phyloP scores from a whole-genome alignment of 2,329 filamentous ascomycete genomes.

The Aspergillus spinulosporus region DNA sequence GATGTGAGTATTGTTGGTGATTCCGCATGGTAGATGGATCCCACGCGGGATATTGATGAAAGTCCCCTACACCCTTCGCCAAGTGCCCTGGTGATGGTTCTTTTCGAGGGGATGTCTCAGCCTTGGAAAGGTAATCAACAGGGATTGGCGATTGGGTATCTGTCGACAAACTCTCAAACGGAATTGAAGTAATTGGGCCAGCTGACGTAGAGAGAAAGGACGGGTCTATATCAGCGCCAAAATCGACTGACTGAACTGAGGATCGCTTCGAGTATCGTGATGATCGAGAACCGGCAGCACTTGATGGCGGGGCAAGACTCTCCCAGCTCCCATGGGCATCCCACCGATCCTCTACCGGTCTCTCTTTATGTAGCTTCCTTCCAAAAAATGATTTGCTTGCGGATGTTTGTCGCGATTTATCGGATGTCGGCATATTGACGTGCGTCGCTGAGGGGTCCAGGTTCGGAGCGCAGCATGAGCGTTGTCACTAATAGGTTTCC shows the following conservation, averaged over 20 bases:
- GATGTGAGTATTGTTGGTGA: conserved; percentile 55
- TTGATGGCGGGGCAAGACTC: conserved; percentile 62
- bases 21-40: conserved; percentile 55
- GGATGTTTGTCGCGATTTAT: conserved; percentile 80
- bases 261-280: conserved; percentile 73
- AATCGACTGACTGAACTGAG: conserved; percentile 70
- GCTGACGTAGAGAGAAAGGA: conserved; percentile 70
- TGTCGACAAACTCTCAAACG: conserved; percentile 70
- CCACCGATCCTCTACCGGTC: conserved; percentile 63
- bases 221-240: conserved; percentile 57
- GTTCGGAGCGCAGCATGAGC: conserved; percentile 39
- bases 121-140: conserved; percentile 70
- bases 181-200: conserved; percentile 82
- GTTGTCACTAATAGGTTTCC: conserved; percentile 7
- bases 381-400: conserved; percentile 84
- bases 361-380: conserved; percentile 73
- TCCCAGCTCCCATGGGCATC: conserved; percentile 61
- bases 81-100: conserved; percentile 81
- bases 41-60: conserved; percentile 82
- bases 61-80: conserved; percentile 75
- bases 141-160: conserved; percentile 70
- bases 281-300: conserved; percentile 64
- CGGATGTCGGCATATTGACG: conserved; percentile 54
- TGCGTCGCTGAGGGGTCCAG: conserved; percentile 23
- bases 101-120: conserved; percentile 61